These are phyloP conservation scores for Musa acuminata DNA, from an alignment of 176 grass and related monocot species.

Conservation along the genomic window DNA sequence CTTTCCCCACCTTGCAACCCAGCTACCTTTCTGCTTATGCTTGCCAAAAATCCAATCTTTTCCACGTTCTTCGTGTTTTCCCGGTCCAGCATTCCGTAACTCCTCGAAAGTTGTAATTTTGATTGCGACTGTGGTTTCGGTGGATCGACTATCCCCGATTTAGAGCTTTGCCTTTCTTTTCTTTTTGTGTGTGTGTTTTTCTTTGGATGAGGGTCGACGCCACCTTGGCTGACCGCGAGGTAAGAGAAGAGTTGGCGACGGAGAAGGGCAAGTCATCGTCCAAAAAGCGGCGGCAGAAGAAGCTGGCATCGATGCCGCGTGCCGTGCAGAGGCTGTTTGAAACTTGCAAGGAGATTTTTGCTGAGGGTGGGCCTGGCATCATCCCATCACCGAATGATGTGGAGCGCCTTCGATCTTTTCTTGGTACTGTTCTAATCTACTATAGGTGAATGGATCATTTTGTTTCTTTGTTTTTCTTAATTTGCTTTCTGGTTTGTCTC, in stretches of 20 bases:
- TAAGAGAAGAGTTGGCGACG: not conserved
- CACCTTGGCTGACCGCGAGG: constrained; percentile 3
- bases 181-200: not conserved
- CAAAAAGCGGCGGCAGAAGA: constrained; percentile 30
- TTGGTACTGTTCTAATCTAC: constrained; percentile 27
- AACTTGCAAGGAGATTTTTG: constrained; percentile 48
- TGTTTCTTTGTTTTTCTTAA: not conserved
- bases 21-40: too few relatives aligned
- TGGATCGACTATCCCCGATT: not conserved
- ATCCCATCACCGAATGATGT: constrained; percentile 48
- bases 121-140: not conserved
- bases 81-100: not conserved
- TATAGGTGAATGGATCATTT: not conserved
- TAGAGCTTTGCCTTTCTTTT: not conserved
- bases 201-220: not conserved
- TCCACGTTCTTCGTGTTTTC: too few relatives aligned
- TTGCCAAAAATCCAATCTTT: not conserved
- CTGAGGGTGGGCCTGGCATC: constrained; percentile 28
- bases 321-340: constrained; percentile 54
- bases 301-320: not conserved
- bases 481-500: not conserved
- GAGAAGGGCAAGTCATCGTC: constrained; percentile 10
- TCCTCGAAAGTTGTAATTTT: not conserved
- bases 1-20: too few relatives aligned
- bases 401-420: constrained; percentile 29